A percentile compares a stretch with the other conserved stretches of the same genome.
Conservation (phyloP, 495 filamentous ascomycete genomes). For the Penicillium paradoxum region DNA sequence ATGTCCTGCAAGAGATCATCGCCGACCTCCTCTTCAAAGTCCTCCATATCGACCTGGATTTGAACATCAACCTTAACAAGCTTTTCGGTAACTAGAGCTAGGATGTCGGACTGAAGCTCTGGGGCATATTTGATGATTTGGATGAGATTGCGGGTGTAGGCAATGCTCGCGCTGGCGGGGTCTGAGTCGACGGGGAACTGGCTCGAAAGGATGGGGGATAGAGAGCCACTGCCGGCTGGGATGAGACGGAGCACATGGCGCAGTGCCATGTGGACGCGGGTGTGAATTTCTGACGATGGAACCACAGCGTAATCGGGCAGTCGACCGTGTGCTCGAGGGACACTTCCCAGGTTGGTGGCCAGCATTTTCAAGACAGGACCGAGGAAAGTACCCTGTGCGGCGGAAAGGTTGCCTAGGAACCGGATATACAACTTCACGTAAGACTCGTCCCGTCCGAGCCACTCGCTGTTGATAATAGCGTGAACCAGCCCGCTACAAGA, state of each 20-base stretch:
- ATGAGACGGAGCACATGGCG: slow-evolving; percentile 72
- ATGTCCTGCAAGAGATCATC: slow-evolving; percentile 46
- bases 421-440: slow-evolving; percentile 76
- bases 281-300: slow-evolving; percentile 52
- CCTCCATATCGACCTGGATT: slow-evolving; percentile 88
- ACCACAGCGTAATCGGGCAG: slow-evolving; percentile 59
- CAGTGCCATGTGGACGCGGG: slow-evolving; percentile 68
- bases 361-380: slow-evolving; percentile 68
- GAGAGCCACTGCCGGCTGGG: slow-evolving; percentile 66
- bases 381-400: slow-evolving; percentile 67
- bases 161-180: slow-evolving; percentile 62
- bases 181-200: slow-evolving; percentile 75
- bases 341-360: slow-evolving; percentile 63
- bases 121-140: slow-evolving; percentile 68
- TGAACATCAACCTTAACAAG: slow-evolving; percentile 91
- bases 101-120: slow-evolving; percentile 75
- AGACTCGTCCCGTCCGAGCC: slow-evolving; percentile 77
- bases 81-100: slow-evolving; percentile 73
- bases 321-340: slow-evolving; percentile 47
- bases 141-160: slow-evolving; percentile 76
- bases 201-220: slow-evolving; percentile 57
- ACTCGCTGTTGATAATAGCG: slow-evolving; percentile 67
- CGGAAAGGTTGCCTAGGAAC: slow-evolving; percentile 75
- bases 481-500: slow-evolving; percentile 70
- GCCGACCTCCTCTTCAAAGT: slow-evolving; percentile 67